These are phyloP conservation scores for Magnusiomyces tetraspermus DNA, from an alignment of 1,139 yeast genomes.

Conservation along the genomic window DNA sequence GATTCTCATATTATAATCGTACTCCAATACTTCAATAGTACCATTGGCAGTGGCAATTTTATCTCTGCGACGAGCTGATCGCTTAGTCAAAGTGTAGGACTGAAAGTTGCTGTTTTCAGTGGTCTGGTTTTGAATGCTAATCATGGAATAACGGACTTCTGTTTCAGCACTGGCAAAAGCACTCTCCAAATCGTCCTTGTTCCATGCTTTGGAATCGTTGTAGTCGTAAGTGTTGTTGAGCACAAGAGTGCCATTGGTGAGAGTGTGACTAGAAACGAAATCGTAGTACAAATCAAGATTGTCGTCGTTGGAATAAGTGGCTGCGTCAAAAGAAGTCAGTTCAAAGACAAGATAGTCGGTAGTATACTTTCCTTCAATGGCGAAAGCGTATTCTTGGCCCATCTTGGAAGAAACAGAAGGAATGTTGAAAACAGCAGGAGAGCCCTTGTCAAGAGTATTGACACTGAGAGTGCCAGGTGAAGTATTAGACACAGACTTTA, in stretches of 20 bases:
- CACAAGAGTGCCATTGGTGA: slow-evolving; percentile 7
- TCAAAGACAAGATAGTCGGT: slow-evolving; percentile 12
- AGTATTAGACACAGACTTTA: slow-evolving; percentile 9
- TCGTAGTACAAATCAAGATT: slow-evolving; percentile 10
- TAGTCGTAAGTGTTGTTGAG: slow-evolving; percentile 15
- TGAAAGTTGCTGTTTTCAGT: slow-evolving; percentile 9
- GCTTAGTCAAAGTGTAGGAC: slow-evolving; percentile 11
- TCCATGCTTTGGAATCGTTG: slow-evolving; percentile 1
- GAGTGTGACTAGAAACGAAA: slow-evolving; percentile 8
- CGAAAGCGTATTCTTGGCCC: slow-evolving; percentile 11
- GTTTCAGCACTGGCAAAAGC: slow-evolving; percentile 8
- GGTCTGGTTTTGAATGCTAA: slow-evolving; percentile 12
- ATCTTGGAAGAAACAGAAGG: slow-evolving; percentile 6
- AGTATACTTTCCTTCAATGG: slow-evolving; percentile 11
- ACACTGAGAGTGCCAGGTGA: slow-evolving; percentile 12
- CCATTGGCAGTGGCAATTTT: slow-evolving; percentile 9
- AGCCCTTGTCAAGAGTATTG: slow-evolving; percentile 10
- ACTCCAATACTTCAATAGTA: slow-evolving; percentile 12
- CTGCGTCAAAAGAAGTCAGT: slow-evolving; percentile 8
- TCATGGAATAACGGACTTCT: slow-evolving; percentile 8
- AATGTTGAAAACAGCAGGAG: slow-evolving; percentile 10
- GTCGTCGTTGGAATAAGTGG: slow-evolving; percentile 5
- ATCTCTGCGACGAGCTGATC: slow-evolving; percentile 11
- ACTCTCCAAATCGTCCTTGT: slow-evolving; percentile 4
- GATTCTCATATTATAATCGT: slow-evolving; percentile 10